Evolutionary conservation across 164 flowering plant species (phyloP).

Genomic region (Sextonia rubra): DNA sequence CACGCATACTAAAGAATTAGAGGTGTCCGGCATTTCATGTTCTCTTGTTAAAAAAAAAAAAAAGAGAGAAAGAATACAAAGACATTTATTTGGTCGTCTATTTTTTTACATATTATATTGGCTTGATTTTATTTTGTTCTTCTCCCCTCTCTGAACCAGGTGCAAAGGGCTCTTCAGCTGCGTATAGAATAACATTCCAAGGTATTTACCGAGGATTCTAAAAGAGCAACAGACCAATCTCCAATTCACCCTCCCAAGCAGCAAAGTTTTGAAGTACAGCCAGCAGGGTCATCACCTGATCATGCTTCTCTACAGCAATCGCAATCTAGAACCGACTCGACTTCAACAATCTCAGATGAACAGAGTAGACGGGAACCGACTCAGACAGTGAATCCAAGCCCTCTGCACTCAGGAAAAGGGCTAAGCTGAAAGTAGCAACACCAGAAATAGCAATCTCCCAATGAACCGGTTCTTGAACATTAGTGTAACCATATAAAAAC

Average conservation of each 20-base stretch:
- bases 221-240: conserved; percentile 40
- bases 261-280: conserved; percentile 18
- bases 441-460: conserved; percentile 6
- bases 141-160: conserved; percentile 23
- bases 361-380: conserved; percentile 20
- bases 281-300: conserved; percentile 14
- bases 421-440: conserved; percentile 19
- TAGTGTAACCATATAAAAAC: conserved; percentile 7
- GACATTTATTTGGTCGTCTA: too few species aligned
- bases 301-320: conserved; percentile 15
- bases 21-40: too few species aligned
- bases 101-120: not conserved
- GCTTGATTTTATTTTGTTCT: not conserved
- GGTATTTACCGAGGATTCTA: conserved; percentile 50
- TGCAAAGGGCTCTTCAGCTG: conserved; percentile 52
- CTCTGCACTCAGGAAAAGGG: conserved; percentile 21
- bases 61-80: too few species aligned
- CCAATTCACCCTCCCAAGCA: conserved; percentile 14
- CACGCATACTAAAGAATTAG: too few species aligned
- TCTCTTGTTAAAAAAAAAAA: too few species aligned
- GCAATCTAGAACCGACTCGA: conserved; percentile 29
- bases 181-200: conserved; percentile 64
- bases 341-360: conserved; percentile 20
- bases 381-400: conserved; percentile 12
- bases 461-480: conserved; percentile 14